Evolutionary conservation across 2,329 filamentous ascomycete species (phyloP).

Genomic region (Fusarium illudens): DNA sequence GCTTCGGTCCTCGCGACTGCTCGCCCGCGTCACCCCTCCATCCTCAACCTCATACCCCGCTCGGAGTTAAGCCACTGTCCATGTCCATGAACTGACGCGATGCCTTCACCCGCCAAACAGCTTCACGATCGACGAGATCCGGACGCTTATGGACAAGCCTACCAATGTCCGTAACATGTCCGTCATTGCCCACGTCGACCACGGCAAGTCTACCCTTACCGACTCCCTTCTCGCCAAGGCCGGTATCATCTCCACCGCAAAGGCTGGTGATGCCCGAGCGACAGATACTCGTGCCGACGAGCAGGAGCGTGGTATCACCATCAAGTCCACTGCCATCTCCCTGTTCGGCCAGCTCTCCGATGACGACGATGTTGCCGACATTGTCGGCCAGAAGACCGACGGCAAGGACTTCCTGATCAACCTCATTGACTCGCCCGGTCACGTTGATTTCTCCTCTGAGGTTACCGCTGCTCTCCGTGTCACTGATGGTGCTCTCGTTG

Average conservation of each 20-base stretch:
- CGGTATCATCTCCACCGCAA: constrained; percentile 98
- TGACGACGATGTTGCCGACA: constrained; percentile 92
- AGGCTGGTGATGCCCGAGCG: constrained; percentile 94
- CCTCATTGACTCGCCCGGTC: constrained; percentile 99
- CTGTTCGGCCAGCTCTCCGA: constrained; percentile 87
- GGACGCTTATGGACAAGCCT: constrained; percentile 80
- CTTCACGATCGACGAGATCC: constrained; percentile 98
- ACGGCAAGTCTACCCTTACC: constrained; percentile 99
- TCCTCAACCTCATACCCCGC: constrained; percentile 45
- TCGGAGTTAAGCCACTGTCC: constrained; percentile 51
- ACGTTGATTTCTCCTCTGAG: constrained; percentile 99
- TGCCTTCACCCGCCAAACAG: constrained; percentile 60
- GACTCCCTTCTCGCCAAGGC: constrained; percentile 99
- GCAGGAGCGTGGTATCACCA: constrained; percentile 99
- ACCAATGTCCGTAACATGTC: constrained; percentile 93
- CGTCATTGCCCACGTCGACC: constrained; percentile 99
- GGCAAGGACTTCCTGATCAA: constrained; percentile 99
- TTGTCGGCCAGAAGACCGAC: constrained; percentile 84
- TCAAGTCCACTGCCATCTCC: constrained; percentile 99
- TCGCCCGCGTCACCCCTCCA: constrained; percentile 23
- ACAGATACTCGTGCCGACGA: constrained; percentile 98
- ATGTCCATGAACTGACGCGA: constrained; percentile 58
- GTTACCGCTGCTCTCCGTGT: constrained; percentile 99
- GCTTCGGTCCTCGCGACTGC: not conserved
- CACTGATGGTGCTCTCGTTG: constrained; percentile 98